These are phyloP conservation scores for Eleusine indica DNA, from an alignment of 176 grass and related monocot species.

Conservation along the genomic window DNA sequence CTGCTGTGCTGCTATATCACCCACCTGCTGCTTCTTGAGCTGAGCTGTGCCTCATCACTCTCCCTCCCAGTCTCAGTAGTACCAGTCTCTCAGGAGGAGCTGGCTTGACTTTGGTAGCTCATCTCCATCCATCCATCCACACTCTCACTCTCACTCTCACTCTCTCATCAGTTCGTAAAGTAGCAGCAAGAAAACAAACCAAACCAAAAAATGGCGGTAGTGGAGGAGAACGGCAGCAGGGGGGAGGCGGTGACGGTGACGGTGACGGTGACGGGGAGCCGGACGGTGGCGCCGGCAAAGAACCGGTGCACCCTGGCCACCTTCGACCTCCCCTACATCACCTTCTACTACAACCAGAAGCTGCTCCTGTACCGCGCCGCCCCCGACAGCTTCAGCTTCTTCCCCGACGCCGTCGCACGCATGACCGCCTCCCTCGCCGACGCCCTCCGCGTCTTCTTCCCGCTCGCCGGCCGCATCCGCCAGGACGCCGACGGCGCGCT, in stretches of 20 bases:
- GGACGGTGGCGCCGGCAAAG: slow-evolving; percentile 53
- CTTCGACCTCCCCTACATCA: slow-evolving; percentile 97
- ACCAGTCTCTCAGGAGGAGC: no score
- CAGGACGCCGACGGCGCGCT: slow-evolving; percentile 68
- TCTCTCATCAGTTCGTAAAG: no score
- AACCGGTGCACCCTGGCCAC: slow-evolving; percentile 62
- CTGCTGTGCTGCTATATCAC: no score
- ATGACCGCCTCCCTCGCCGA: slow-evolving; percentile 63
- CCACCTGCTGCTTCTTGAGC: no score
- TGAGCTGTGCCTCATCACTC: neutral
- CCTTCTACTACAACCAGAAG: slow-evolving; percentile 99
- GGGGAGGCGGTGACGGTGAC: slow-evolving; percentile 18
- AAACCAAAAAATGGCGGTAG: slow-evolving; percentile 28
- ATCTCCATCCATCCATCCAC: no score
- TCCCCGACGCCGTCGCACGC: slow-evolving; percentile 58
- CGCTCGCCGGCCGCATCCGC: slow-evolving; percentile 70
- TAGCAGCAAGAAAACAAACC: neutral
- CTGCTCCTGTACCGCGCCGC: slow-evolving; percentile 70
- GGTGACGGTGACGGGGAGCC: slow-evolving; percentile 40
- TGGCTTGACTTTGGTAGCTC: no score
- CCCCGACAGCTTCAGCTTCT: slow-evolving; percentile 20
- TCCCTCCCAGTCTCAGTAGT: neutral
- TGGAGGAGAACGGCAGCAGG: slow-evolving; percentile 47
- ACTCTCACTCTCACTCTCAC: no score
- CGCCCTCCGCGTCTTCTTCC: slow-evolving; percentile 78